Percentiles rank a stretch among this genome's conserved stretches.
These are phyloP conservation scores for Rachicladosporium sp. DNA, from an alignment of 2,329 filamentous ascomycete genomes.

Conservation along the genomic window DNA sequence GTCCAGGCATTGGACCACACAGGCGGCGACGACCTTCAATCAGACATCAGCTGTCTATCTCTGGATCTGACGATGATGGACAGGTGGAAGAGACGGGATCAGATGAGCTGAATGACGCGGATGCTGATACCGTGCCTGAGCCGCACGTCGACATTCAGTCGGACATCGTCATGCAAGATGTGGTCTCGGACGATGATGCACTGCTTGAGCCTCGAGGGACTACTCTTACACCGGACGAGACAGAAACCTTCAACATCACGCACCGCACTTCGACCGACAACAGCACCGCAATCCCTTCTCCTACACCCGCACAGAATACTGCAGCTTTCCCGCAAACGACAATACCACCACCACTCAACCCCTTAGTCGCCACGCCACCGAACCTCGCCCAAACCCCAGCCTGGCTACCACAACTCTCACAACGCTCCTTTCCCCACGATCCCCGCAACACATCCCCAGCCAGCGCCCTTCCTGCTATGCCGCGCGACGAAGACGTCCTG, in stretches of 20 bases:
- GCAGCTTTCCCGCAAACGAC: constrained; percentile 17
- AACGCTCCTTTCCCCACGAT: constrained; percentile 10
- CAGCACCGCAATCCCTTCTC: constrained; percentile 56
- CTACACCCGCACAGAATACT: constrained; percentile 43
- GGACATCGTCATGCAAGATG: constrained; percentile 74
- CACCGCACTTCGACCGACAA: constrained; percentile 75
- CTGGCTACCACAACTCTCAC: constrained; percentile 13
- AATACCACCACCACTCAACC: constrained; percentile 43
- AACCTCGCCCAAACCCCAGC: constrained; percentile 48
- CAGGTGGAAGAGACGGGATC: constrained; percentile 71
- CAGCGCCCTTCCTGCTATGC: constrained; percentile 78
- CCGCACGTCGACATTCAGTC: constrained; percentile 70
- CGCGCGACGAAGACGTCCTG: constrained; percentile 89
- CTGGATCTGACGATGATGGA: constrained; percentile 76
- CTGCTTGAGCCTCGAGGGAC: constrained; percentile 50
- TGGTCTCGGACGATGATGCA: constrained; percentile 62
- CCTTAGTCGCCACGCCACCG: constrained; percentile 63
- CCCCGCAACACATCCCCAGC: constrained; percentile 26
- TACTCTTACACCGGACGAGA: constrained; percentile 52
- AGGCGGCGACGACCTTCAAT: constrained; percentile 64
- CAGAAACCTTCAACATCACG: constrained; percentile 87
- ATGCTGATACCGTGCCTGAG: constrained; percentile 43
- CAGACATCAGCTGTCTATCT: constrained; percentile 73
- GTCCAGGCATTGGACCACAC: constrained; percentile 13
- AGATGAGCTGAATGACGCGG: constrained; percentile 55